phyloP scores from a whole-genome alignment of 345 rosid species.

The Ricinus communis region DNA sequence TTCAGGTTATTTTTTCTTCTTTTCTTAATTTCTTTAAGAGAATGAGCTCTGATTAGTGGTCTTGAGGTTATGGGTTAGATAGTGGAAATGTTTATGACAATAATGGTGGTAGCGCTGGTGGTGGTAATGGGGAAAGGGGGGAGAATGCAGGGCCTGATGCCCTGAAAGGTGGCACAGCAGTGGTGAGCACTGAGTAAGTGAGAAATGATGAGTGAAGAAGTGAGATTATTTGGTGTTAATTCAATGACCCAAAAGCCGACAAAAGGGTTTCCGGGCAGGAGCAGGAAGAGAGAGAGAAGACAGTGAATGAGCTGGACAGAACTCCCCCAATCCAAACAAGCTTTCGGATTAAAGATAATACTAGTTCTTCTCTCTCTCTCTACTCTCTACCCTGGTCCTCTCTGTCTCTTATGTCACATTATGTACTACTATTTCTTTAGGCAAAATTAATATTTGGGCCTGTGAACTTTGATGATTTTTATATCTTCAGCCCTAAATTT shows the following conservation, averaged over 20 bases:
- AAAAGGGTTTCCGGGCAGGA: neutral
- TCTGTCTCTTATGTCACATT: neutral
- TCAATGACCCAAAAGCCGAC: conserved; percentile 1
- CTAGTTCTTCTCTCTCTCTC: neutral
- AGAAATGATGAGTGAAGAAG: neutral
- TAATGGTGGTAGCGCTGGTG: neutral
- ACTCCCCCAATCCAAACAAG: neutral
- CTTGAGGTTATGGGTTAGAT: neutral
- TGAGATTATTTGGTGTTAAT: neutral
- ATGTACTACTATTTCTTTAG: too few species aligned
- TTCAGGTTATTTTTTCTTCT: neutral
- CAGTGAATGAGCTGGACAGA: neutral
- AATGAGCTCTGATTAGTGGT: neutral
- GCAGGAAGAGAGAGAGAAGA: neutral
- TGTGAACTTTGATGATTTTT: too few species aligned
- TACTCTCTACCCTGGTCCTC: neutral
- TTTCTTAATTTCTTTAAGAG: neutral
- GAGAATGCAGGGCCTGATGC: conserved; percentile 2
- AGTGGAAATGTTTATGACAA: too few species aligned
- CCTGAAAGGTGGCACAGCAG: neutral
- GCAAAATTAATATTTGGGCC: too few species aligned
- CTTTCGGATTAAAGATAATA: neutral
- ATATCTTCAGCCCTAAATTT: too few species aligned
- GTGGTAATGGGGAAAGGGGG: neutral
- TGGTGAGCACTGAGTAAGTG: neutral